Evolutionary conservation across 1,284 basidiomycete species (phyloP).

Genomic region (Ustilago vetiveriae): DNA sequence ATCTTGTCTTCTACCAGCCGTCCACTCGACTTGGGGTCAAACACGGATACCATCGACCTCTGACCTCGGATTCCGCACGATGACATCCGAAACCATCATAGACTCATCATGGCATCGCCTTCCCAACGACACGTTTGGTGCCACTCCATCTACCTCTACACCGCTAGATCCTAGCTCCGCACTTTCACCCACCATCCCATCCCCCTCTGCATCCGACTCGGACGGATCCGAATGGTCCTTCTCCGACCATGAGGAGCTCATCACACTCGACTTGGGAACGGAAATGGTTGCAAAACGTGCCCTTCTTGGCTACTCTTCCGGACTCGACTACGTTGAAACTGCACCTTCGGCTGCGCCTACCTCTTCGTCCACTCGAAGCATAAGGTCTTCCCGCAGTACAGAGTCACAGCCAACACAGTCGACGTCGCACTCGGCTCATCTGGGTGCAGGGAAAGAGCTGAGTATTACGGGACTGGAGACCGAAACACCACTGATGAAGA

Average conservation of each 20-base stretch:
- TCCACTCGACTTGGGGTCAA: not conserved
- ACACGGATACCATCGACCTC: no score
- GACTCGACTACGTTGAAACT: slow-evolving; percentile 3
- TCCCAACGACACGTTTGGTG: slow-evolving; percentile 18
- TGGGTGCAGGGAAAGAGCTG: slow-evolving; percentile 25
- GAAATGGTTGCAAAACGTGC: slow-evolving; percentile 25
- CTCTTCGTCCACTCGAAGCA: slow-evolving; percentile 2
- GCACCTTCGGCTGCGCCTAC: not conserved
- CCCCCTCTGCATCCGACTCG: not conserved
- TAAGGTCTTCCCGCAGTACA: not conserved
- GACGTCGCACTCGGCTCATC: not conserved
- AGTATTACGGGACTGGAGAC: slow-evolving; percentile 41
- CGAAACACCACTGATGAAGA: slow-evolving; percentile 26
- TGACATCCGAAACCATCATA: slow-evolving; percentile 14
- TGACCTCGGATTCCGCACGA: no score
- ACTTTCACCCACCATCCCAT: no score
- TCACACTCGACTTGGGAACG: slow-evolving; percentile 35
- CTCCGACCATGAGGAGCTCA: slow-evolving; percentile 26
- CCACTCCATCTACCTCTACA: slow-evolving; percentile 6
- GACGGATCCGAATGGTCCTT: slow-evolving; percentile 24
- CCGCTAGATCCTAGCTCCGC: slow-evolving; percentile 27
- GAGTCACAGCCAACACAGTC: not conserved
- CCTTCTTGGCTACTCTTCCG: slow-evolving; percentile 21
- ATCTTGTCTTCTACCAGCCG: not conserved
- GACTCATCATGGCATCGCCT: slow-evolving; percentile 28